Evolutionary conservation across 1,284 basidiomycete species (phyloP), one percentile per base, ranked within the genome.

Genomic region (Rhizoctonia solani): DNA sequence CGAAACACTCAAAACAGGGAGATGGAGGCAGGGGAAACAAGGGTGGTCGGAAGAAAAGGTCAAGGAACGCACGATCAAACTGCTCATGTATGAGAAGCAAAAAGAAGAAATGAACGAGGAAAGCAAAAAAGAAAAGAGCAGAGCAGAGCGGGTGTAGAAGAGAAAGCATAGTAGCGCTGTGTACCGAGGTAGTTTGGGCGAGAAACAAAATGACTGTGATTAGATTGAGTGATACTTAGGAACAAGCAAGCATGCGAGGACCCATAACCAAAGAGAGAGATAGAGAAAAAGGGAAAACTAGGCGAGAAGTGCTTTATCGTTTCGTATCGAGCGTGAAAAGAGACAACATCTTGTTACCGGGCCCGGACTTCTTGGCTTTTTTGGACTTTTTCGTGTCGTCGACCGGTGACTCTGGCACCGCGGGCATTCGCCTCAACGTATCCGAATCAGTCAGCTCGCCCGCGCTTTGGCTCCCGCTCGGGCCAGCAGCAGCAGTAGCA

Each of bases 351-450:
- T 90, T 90, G 80, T n/a, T n/a, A n/a, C 90, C 89, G 11, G 89
- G 88, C 68, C 87, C 88, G 75, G 89, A 86, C 77, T 90, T 90
- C 78, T 89, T 89, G 78, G 85, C 90, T 81, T 88, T 89, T 77
- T 90, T 75, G 76, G 88, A 89, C 79, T 85, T 89, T 73, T 77
- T 85, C 83, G 76, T 86, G 84, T 19, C 79, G 78, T 54, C 55
- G 39, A 52, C 47, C 68, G 66, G 59, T 37, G 19, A 59, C 55
- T 11, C 55, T 46, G 41, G 55, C n/a, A 42, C 54, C 37, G 32
- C 58, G 23, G 50, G 27, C 3, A 53, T 29, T 39, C 53, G 52
- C 34, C 19, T 21, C 30, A 47, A 37, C 37, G 68, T 14, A 34
- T 27, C 50, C 4, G 41, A 39, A 21, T 46, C 41, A 14, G 29